Conservation (phyloP, 345 rosid species). For the Linum usitatissimum region DNA sequence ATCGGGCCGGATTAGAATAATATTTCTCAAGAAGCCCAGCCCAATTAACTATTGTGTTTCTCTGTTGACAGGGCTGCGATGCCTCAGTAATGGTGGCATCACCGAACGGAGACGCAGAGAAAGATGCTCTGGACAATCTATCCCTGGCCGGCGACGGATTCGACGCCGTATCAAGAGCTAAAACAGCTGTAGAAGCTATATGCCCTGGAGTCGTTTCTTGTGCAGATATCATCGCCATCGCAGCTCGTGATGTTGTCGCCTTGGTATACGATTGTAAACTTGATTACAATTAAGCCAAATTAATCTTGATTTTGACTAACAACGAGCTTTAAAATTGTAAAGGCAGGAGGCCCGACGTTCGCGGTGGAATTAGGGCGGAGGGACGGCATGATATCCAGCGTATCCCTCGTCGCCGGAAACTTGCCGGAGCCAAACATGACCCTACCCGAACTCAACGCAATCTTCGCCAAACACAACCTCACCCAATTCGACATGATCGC, state of each 20-base stretch:
- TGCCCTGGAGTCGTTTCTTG: conserved; percentile 78
- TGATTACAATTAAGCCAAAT: too few species aligned
- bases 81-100: conserved; percentile 60
- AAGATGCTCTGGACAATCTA: conserved; percentile 58
- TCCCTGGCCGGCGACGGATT: conserved; percentile 94
- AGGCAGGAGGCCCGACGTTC: conserved; percentile 75
- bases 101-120: conserved; percentile 72
- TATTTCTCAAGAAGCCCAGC: too few species aligned
- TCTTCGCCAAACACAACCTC: conserved; percentile 47
- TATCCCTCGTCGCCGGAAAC: conserved; percentile 56
- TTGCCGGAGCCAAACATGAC: conserved; percentile 55
- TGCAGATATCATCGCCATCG: conserved; percentile 69
- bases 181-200: conserved; percentile 49
- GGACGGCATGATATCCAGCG: conserved; percentile 52
- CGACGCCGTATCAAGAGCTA: conserved; percentile 64
- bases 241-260: conserved; percentile 73
- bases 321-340: too few species aligned
- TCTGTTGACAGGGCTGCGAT: conserved; percentile 61
- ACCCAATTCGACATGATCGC: conserved; percentile 68
- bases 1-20: too few species aligned
- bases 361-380: conserved; percentile 72
- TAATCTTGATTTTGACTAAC: too few species aligned
- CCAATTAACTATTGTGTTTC: neutral
- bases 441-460: conserved; percentile 31
- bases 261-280: too few species aligned